A percentile compares a stretch with the other conserved stretches of the same genome.
Evolutionary conservation across 768 basidiomycete species (phyloP).

Genomic region (Naganishia randhawae): DNA sequence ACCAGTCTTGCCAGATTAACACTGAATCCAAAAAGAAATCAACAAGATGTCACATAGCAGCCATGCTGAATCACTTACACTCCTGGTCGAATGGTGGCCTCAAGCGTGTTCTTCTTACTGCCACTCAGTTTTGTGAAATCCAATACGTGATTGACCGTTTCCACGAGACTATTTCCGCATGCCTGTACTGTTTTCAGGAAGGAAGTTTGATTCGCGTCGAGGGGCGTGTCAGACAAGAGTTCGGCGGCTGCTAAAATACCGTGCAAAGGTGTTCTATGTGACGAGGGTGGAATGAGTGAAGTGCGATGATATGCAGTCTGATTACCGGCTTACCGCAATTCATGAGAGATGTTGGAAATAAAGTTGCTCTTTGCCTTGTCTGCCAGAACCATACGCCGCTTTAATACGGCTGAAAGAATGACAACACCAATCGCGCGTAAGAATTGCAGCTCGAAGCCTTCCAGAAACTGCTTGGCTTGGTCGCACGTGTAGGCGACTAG

Average conservation of each 20-base stretch:
- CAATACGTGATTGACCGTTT: constrained; percentile 93
- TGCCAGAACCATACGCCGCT: constrained; percentile 85
- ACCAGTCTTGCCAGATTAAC: constrained; percentile 49
- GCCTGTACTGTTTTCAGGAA: constrained; percentile 91
- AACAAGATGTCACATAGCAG: not conserved
- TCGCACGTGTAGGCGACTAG: constrained; percentile 82
- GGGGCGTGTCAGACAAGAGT: constrained; percentile 74
- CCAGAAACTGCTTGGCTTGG: constrained; percentile 67
- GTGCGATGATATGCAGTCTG: not conserved
- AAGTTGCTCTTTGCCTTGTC: constrained; percentile 91
- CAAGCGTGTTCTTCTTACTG: constrained; percentile 69
- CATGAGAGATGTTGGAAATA: constrained; percentile 90
- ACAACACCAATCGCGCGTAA: constrained; percentile 89
- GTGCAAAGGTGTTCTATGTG: constrained; percentile 68
- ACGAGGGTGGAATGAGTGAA: constrained; percentile 14
- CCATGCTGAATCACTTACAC: not conserved
- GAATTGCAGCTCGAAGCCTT: constrained; percentile 68
- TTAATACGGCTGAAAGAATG: constrained; percentile 85
- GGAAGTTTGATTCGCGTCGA: constrained; percentile 75
- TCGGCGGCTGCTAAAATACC: constrained; percentile 91
- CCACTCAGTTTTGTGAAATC: constrained; percentile 94
- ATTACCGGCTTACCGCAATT: constrained; percentile 57
- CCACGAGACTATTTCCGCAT: constrained; percentile 89
- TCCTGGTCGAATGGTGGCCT: constrained; percentile 62
- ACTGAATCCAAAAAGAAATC: not conserved